Percentiles rank a stretch among this genome's conserved stretches.
These are phyloP conservation scores for Termitomyces sp. DNA, from an alignment of 1,284 basidiomycete species.

Conservation along the genomic window DNA sequence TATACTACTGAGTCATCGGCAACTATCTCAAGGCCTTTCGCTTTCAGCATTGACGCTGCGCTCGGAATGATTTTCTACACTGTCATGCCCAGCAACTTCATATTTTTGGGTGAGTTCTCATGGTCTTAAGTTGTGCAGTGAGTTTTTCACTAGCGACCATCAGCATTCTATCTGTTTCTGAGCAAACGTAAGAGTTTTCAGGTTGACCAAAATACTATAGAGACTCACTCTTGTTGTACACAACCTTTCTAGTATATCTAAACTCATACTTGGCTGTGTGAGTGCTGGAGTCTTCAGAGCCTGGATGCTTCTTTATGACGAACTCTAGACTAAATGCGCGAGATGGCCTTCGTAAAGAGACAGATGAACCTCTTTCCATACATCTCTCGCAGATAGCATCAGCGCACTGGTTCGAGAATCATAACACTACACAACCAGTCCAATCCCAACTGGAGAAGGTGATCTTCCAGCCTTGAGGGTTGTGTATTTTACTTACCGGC, in stretches of 20 bases:
- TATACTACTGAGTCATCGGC: conserved; percentile 3
- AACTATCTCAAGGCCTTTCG: not conserved
- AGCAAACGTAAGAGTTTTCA: conserved; percentile 39
- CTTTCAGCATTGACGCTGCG: conserved; percentile 37
- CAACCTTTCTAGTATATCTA: conserved; percentile 22
- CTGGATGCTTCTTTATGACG: not conserved
- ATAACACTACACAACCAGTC: conserved; percentile 12
- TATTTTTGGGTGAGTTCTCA: conserved; percentile 36
- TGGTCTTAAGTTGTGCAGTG: too few species aligned
- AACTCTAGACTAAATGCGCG: conserved; percentile 37
- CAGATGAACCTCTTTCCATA: conserved; percentile 34
- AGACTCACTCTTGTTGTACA: not conserved
- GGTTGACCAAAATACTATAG: not conserved
- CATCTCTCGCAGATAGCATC: conserved; percentile 31
- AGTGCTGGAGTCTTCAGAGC: conserved; percentile 4
- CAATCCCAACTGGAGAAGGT: conserved; percentile 21
- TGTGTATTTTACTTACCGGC: not conserved
- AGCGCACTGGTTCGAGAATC: conserved; percentile 6
- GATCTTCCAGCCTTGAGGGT: not conserved
- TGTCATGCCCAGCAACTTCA: conserved; percentile 44
- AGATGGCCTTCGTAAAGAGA: conserved; percentile 29
- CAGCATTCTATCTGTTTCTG: conserved; percentile 44
- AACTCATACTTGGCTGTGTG: conserved; percentile 29
- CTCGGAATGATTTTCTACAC: conserved; percentile 40
- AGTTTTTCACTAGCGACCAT: not conserved